Conservation (phyloP, 306 rosid genomes). For the Rosa multiflora region DNA sequence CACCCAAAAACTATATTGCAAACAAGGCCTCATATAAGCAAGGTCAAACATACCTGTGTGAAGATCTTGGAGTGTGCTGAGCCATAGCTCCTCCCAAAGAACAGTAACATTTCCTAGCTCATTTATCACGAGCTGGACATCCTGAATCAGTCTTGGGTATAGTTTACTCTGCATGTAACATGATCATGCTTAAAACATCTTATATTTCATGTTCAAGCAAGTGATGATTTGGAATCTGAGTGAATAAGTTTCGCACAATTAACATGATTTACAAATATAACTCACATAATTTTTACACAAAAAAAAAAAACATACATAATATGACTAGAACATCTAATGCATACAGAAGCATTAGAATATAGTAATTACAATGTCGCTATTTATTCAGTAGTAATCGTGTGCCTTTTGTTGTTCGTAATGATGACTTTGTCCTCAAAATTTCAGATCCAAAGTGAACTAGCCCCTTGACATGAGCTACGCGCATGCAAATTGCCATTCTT, state of each 20-base stretch:
- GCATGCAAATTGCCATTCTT: background rate
- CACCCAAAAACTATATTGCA: constrained; percentile 15
- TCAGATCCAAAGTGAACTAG: background rate
- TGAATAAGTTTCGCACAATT: constrained; percentile 8
- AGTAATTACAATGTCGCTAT: background rate
- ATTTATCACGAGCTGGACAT: constrained; percentile 89
- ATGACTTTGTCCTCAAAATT: background rate
- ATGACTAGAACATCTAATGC: background rate
- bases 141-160: constrained; percentile 84
- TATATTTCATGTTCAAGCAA: constrained; percentile 19
- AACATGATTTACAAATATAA: background rate
- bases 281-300: background rate
- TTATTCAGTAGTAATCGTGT: background rate
- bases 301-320: background rate
- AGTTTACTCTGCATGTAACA: constrained; percentile 71
- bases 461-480: background rate
- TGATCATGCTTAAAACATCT: constrained; percentile 27
- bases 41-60: constrained; percentile 63
- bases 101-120: constrained; percentile 97
- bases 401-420: background rate
- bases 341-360: background rate
- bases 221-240: constrained; percentile 15
- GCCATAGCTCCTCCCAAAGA: constrained; percentile 99
- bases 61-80: constrained; percentile 96
- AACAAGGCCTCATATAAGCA: constrained; percentile 11